Evolutionary conservation across 2,329 filamentous ascomycete species (phyloP).

Genomic region (Talaromyces sp.): DNA sequence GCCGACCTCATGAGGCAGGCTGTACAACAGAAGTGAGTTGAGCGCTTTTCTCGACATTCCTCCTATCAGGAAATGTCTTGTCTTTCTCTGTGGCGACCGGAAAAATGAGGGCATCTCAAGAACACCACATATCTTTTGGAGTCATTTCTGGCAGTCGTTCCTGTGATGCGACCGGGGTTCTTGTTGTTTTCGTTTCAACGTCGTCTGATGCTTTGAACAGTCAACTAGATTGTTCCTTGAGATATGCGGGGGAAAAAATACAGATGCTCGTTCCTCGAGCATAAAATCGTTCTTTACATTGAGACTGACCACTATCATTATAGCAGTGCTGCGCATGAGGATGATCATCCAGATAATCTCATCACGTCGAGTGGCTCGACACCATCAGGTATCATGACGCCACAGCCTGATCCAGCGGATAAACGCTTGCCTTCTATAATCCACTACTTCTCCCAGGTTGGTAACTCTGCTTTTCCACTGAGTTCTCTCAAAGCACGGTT

Average conservation of each 20-base stretch:
- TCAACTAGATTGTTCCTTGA: neutral
- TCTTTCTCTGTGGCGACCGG: neutral
- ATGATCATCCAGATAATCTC: conserved; percentile 40
- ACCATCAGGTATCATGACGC: conserved; percentile 86
- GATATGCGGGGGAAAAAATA: neutral
- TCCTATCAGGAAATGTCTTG: neutral
- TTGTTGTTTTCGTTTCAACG: neutral
- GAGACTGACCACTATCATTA: conserved; percentile 7
- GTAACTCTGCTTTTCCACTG: conserved; percentile 74
- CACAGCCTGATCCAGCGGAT: conserved; percentile 88
- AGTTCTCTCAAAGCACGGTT: conserved; percentile 41
- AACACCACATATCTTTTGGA: neutral
- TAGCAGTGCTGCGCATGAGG: conserved; percentile 36
- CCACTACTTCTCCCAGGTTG: conserved; percentile 98
- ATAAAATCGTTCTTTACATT: neutral
- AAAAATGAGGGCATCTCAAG: neutral
- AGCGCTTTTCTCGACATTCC: conserved; percentile 16
- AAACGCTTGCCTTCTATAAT: conserved; percentile 94
- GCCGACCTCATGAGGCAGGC: conserved; percentile 58
- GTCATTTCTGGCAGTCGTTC: neutral
- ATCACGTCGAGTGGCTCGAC: conserved; percentile 74
- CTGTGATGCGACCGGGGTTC: neutral
- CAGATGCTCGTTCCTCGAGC: neutral
- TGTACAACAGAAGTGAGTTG: conserved; percentile 56
- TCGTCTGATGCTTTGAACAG: neutral